Evolutionary conservation across 768 basidiomycete genomes (phyloP), one percentile per base, ranked within the genome.

Genomic region (Agrocybe pediades): DNA sequence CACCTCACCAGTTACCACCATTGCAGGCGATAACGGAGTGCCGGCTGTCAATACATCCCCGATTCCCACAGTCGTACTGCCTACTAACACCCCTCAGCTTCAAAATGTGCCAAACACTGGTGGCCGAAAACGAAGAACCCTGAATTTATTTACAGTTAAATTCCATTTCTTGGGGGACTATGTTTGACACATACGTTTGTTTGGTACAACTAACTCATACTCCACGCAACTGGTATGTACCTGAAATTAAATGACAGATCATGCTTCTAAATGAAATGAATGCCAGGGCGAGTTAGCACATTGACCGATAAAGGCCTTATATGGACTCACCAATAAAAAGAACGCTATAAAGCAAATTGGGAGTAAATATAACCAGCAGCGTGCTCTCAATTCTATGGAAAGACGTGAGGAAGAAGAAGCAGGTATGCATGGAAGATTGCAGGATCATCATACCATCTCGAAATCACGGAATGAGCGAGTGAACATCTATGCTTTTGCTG

Each of bases 211-310:
- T 0, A 74, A 80, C 52, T 69, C 65, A 0, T 74, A 71, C 49
- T 73, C 72, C 0, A 80, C 75, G 0, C 75, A 78, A 50, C 47
- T 71, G 33, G 76, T 79, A 53, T 24, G 68, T 60, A 13, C 9
- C 42, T 46, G 19, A 20, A 24, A 16, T 36, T 39, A n/a, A 11
- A 20, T 17, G 54, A 26, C 16, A 27, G 2, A 23, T 3, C 27
- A 20, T 26, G 15, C 15, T 26, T 25, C 11, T 36, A 30, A 39
- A 40, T 25, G 5, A 36, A 36, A 24, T 23, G 11, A 45, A 17
- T 49, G n/a, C 39, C 49, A 80, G 77, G 74, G 75, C 0, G 77
- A 82, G 52, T 65, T 74, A 0, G 69, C 75, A n/a, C 80, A 81
- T 50, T 57, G 65, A 0, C 54, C 62, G 0, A 62, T 74, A 9